Evolutionary conservation across 2,329 filamentous ascomycete species (phyloP), one percentile per base, ranked within the genome.

Genomic region (Aspergillus quadricinctus): DNA sequence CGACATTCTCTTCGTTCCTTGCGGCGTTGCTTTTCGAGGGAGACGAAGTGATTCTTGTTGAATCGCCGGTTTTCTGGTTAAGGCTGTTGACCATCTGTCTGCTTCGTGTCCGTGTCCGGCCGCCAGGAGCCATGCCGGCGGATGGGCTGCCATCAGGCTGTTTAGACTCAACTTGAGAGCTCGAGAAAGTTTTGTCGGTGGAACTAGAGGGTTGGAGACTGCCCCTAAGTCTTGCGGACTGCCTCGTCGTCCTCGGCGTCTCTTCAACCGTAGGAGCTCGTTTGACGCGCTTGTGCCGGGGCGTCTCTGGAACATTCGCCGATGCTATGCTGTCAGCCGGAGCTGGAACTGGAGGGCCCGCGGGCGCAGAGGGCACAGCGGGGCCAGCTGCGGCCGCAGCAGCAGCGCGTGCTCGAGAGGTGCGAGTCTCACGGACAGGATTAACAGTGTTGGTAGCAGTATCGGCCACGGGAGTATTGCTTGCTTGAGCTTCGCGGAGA

Each of bases 191-290:
- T 37, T 65, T 60, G 21, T 67, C 63, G 37, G 58, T 52, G n/a
- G 59, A 52, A 29, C 31, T 37, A 37, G 17, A 5, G 14, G 31
- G 31, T 37, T 64, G 58, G 23, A 54, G 57, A 40, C 63, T 62
- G 5, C 64, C 61, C 56, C 66, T 71, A 14, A 72, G 57, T 55
- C 72, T 67, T 31, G 71, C 65, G 14, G 72, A 75, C 57, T 69
- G 67, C 46, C 72, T 67, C 21, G 71, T 72, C 27, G 70, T 68
- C 45, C 67, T 61, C 14, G 67, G 69, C 3, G 67, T 69, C 57
- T 74, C 71, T 46, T 70, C 66, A 19, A 64, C 65, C 31, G 65
- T 53, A 52, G 65, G 51, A 8, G 60, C 60, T 17, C 70, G 65
- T 58, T 69, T 70, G n/a, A 67, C 62, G 49, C 71, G 71, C 48